phyloP scores from a whole-genome alignment of 257 asterid species.

The Hygrophila difformis region DNA sequence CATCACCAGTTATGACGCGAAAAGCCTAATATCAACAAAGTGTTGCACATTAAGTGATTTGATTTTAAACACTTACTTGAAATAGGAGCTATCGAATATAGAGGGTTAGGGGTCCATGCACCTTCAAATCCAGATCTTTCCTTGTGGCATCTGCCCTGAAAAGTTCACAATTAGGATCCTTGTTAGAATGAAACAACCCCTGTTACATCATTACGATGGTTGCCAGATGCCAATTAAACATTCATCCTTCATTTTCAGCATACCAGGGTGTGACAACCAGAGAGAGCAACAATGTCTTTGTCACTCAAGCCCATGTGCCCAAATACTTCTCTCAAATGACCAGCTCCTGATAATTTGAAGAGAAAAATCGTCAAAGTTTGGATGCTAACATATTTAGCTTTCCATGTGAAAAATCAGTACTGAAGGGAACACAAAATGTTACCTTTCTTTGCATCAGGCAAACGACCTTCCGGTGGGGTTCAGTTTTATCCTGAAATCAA shows the following conservation, averaged over 20 bases:
- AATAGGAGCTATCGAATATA: constrained; percentile 89
- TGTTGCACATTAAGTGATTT: no score
- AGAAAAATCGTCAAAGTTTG: constrained; percentile 7
- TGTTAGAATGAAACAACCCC: no score
- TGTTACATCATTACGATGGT: no score
- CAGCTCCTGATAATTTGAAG: constrained; percentile 38
- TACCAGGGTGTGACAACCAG: constrained; percentile 95
- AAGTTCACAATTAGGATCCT: no score
- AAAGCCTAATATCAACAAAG: no score
- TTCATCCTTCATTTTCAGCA: no score
- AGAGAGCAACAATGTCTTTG: constrained; percentile 87
- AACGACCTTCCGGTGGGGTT: constrained; percentile 80
- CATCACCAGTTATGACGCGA: no score
- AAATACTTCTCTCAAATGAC: constrained; percentile 77
- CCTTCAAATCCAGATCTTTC: constrained; percentile 98
- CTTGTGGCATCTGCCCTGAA: constrained; percentile 90
- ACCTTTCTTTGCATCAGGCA: constrained; percentile 94
- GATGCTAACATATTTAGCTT: constrained; percentile 2
- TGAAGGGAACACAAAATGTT: constrained; percentile 6
- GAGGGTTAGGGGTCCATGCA: constrained; percentile 85
- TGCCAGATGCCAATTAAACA: no score
- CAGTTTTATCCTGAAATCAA: constrained; percentile 81
- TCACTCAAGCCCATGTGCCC: constrained; percentile 91
- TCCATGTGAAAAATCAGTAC: constrained; percentile 2
- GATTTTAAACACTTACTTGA: constrained; percentile 46